Base-by-base conservation (phyloP, 225 moss, liverwort and hornwort species). In the Marchantia polymorpha region DNA sequence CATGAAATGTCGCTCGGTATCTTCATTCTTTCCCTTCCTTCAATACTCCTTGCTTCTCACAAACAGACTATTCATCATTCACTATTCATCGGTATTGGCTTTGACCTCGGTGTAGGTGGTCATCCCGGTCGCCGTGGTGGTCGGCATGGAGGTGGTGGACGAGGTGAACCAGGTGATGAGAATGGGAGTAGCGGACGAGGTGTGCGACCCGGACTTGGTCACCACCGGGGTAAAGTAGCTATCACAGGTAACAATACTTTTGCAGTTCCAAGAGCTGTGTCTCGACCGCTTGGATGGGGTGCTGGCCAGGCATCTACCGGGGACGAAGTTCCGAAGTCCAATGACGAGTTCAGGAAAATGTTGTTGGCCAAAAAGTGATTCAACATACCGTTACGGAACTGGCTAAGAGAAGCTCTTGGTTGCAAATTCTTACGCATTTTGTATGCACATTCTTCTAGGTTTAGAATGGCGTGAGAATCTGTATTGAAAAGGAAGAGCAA, bases 271-370 rank as follows among this genome's bases (percentile, higher is more conserved):
- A 86, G 99, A 31, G 89, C 86, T 79, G 91, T 96, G 48, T 86
- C 84, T 68, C 88, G 93, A 73, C 94, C 94, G 54, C 84, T 94
- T 75, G 96, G 96, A 72, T 94, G 91, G 92, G 90, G 90, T 77
- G 84, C 92, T 39, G 89, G 92, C 70, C 84, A 90, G 87, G 86
- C 14, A 23, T 84, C 88, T 64, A 78, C 83, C 72, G 92, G 87
- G 59, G 89, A 92, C 77, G 93, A 92, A 78, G n/a, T 78, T 53
- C 89, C 91, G 46, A 95, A 92, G 78, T 93, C 94, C 22, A 96
- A 96, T 80, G 83, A 89, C 47, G 91, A 93, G 68, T 99, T 99
- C 77, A 79, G 93, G 66, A 88, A 90, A 59, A 83, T 99, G 89
- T 82, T 99, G 5, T 79, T 90, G 39, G 88, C 86, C 19, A 88